These are phyloP conservation scores for Suillus lakei DNA, from an alignment of 768 basidiomycete genomes.

Conservation along the genomic window DNA sequence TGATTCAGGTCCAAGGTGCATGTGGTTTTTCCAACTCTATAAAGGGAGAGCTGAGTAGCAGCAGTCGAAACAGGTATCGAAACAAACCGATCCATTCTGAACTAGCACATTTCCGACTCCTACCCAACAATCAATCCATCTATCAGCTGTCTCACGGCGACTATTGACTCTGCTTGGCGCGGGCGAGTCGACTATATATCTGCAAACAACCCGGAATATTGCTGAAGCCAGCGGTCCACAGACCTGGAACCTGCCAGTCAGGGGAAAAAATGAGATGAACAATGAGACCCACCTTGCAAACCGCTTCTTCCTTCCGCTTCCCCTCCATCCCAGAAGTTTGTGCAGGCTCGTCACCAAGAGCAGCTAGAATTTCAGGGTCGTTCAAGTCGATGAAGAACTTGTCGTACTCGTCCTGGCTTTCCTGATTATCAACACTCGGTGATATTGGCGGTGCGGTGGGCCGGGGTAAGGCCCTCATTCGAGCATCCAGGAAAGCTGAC, in stretches of 20 bases:
- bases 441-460: constrained; percentile 38
- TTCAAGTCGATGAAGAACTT: constrained; percentile 60
- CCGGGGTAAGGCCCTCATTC: constrained; percentile 51
- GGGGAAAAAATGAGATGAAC: background rate
- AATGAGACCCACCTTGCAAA: constrained; percentile 51
- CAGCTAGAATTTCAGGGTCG: constrained; percentile 62
- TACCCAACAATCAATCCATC: constrained; percentile 76
- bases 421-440: constrained; percentile 50
- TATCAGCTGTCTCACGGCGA: constrained; percentile 46
- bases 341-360: constrained; percentile 47
- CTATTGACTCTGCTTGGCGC: constrained; percentile 22
- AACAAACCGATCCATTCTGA: constrained; percentile 40
- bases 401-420: constrained; percentile 81
- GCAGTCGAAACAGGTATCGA: background rate
- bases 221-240: constrained; percentile 47
- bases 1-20: constrained; percentile 55
- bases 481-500: constrained; percentile 63
- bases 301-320: constrained; percentile 48
- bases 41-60: constrained; percentile 5
- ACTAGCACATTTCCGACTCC: constrained; percentile 68
- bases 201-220: constrained; percentile 59
- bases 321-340: constrained; percentile 30
- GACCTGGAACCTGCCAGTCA: background rate
- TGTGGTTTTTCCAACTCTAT: constrained; percentile 67
- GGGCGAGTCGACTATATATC: constrained; percentile 45